A percentile compares a stretch with the other conserved stretches of the same genome.
Conservation (phyloP, 2,329 filamentous ascomycete genomes). For the Dichotomopilus funicola region DNA sequence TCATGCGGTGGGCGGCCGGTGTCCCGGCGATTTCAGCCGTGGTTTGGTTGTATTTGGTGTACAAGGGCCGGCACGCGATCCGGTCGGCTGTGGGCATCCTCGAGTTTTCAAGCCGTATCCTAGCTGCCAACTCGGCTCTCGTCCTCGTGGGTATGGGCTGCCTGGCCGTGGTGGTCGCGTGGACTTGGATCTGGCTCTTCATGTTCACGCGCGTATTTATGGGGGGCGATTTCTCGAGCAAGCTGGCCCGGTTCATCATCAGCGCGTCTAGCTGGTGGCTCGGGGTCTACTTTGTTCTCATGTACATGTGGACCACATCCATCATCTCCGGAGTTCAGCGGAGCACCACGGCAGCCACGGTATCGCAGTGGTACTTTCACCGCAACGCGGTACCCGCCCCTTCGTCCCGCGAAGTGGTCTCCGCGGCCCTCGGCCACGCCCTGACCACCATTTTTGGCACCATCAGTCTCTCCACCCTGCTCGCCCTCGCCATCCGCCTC, state of each 20-base stretch:
- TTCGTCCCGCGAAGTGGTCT: constrained; percentile 72
- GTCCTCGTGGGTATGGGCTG: constrained; percentile 76
- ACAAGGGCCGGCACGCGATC: constrained; percentile 72
- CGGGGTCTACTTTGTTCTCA: constrained; percentile 81
- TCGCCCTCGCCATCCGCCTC: constrained; percentile 73
- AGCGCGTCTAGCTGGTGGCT: constrained; percentile 91
- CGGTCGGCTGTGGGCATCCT: constrained; percentile 80
- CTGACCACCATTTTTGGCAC: constrained; percentile 84
- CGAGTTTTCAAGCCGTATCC: constrained; percentile 84
- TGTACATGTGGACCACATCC: constrained; percentile 92
- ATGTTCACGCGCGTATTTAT: constrained; percentile 97
- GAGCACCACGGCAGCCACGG: constrained; percentile 85
- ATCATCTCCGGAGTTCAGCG: constrained; percentile 85
- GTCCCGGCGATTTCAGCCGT: constrained; percentile 67
- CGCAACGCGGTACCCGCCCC: constrained; percentile 73
- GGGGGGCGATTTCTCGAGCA: constrained; percentile 71
- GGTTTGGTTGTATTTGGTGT: constrained; percentile 78
- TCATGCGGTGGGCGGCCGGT: constrained; percentile 81
- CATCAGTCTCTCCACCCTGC: constrained; percentile 78
- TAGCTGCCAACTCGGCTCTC: constrained; percentile 77
- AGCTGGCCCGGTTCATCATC: constrained; percentile 64
- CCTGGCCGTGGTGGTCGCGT: constrained; percentile 68
- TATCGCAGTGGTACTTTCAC: constrained; percentile 99
- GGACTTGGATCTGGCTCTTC: constrained; percentile 93
- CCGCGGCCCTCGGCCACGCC: constrained; percentile 75